Percentiles rank a stretch among this genome's conserved stretches.
Evolutionary conservation across 106 monocot genomes (phyloP).

Genomic region (Posidonia australis): DNA sequence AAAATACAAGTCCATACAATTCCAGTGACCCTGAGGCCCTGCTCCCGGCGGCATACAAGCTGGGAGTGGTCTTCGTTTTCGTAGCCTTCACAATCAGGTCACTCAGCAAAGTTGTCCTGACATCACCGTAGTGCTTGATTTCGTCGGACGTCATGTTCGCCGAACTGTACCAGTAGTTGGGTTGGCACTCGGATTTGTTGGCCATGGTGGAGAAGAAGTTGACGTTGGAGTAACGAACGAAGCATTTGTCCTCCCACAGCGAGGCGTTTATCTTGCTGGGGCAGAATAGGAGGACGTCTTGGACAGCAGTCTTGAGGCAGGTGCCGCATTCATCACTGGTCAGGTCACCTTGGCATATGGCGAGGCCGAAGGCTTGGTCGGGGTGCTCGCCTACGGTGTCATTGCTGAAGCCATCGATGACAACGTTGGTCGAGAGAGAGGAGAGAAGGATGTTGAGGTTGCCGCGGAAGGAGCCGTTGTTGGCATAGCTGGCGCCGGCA

Average conservation of each 20-base stretch:
- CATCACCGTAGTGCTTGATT: too few relatives aligned
- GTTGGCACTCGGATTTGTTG: too few relatives aligned
- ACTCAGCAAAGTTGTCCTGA: too few relatives aligned
- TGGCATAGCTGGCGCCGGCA: too few relatives aligned
- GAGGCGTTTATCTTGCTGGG: neutral
- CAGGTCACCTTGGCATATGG: slow-evolving; percentile 7
- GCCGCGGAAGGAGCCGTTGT: slow-evolving; percentile 1
- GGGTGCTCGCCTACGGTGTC: neutral
- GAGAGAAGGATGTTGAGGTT: slow-evolving; percentile 5
- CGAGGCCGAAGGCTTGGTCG: slow-evolving; percentile 3
- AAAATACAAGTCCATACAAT: too few relatives aligned
- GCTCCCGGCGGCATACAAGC: too few relatives aligned
- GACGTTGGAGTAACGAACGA: slow-evolving; percentile 8
- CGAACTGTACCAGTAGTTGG: too few relatives aligned
- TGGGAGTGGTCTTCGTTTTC: too few relatives aligned
- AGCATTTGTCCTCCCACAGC: slow-evolving; percentile 7
- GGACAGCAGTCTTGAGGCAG: neutral
- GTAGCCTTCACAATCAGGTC: too few relatives aligned
- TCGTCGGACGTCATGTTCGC: too few relatives aligned
- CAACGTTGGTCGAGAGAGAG: neutral
- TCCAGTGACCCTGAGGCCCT: too few relatives aligned
- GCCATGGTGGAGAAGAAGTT: slow-evolving; percentile 4
- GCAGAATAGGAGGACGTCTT: neutral
- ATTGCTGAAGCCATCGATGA: neutral
- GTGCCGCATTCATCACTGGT: neutral